These are phyloP conservation scores for Trapa bicornis DNA, from an alignment of 345 rosid species.

Conservation along the genomic window DNA sequence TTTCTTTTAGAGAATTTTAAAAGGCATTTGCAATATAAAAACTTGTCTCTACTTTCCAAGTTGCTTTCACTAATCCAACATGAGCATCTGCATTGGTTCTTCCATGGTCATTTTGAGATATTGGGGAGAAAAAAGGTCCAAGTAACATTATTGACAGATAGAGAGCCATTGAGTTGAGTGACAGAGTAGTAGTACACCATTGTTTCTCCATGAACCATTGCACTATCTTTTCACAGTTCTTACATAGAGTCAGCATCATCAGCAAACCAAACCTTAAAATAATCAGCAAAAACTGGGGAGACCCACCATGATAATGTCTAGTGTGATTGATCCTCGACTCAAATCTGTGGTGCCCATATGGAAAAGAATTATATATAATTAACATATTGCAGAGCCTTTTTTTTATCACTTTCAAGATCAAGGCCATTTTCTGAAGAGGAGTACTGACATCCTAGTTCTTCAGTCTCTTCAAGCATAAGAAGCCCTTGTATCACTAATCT, in stretches of 20 bases:
- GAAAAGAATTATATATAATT: background rate
- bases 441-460: background rate
- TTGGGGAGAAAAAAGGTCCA: too few relatives aligned
- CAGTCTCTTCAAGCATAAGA: background rate
- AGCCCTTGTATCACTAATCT: background rate
- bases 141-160: too few relatives aligned
- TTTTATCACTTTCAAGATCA: background rate
- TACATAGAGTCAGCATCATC: background rate
- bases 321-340: background rate
- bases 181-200: background rate
- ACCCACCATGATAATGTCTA: background rate
- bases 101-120: too few relatives aligned
- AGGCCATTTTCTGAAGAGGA: background rate
- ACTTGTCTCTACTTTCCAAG: too few relatives aligned
- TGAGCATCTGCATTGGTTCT: too few relatives aligned
- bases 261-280: background rate
- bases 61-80: too few relatives aligned
- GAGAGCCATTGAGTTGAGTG: background rate
- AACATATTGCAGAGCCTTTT: background rate
- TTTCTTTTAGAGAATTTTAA: too few relatives aligned
- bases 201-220: background rate
- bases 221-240: background rate
- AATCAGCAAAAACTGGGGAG: background rate
- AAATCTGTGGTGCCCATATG: background rate
- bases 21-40: too few relatives aligned